A percentile compares a stretch with the other conserved stretches of the same genome.
phyloP scores from a whole-genome alignment of 1,284 basidiomycete species.

The Vanrija humicola region DNA sequence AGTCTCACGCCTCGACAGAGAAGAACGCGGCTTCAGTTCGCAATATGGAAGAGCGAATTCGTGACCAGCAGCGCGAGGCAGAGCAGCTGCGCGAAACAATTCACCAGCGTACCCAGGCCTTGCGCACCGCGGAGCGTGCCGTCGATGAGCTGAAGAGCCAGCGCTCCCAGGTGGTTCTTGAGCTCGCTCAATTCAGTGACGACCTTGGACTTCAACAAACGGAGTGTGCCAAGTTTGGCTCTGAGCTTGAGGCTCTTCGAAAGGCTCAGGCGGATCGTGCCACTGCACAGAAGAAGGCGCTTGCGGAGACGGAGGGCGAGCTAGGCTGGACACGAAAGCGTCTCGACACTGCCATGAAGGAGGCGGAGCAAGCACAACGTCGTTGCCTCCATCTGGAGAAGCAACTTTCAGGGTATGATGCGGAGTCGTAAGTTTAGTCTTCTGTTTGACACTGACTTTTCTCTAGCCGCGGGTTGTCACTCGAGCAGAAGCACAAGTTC shows the following conservation, averaged over 20 bases:
- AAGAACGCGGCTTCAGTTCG: not conserved
- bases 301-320: not conserved
- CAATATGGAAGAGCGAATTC: conserved; percentile 13
- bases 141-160: conserved; percentile 15
- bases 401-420: conserved; percentile 15
- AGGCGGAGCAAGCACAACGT: conserved; percentile 18
- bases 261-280: conserved; percentile 13
- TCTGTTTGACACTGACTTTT: conserved; percentile 3
- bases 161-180: conserved; percentile 9
- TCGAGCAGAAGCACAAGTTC: conserved; percentile 30
- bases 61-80: conserved; percentile 5
- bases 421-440: conserved; percentile 16
- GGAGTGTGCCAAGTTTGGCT: conserved; percentile 52
- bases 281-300: not conserved
- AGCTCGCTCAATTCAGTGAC: conserved; percentile 34
- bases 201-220: conserved; percentile 48
- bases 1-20: not conserved
- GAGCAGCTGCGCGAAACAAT: conserved; percentile 18
- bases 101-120: conserved; percentile 7
- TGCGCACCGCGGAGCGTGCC: conserved; percentile 19
- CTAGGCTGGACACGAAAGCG: conserved; percentile 5
- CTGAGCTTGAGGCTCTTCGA: conserved; percentile 61
- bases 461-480: conserved; percentile 5
- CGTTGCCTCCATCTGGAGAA: conserved; percentile 12
- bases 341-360: conserved; percentile 8